Evolutionary conservation across 106 monocot species (phyloP), one percentile per base, ranked within the genome.

Genomic region (Cymbidium sinense): DNA sequence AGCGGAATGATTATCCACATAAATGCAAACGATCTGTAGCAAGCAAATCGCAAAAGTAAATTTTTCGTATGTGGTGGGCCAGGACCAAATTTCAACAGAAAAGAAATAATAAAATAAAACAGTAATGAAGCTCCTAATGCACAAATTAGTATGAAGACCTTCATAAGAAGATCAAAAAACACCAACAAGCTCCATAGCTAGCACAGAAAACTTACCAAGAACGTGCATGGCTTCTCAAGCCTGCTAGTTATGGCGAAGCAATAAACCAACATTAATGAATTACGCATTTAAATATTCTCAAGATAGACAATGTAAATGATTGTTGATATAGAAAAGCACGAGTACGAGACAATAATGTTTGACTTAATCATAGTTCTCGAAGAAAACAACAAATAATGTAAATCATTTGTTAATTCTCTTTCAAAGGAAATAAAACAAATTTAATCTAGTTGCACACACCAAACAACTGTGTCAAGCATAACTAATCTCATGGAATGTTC

Each of bases 401-500:
- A 70, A 70, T 70, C 29, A 34, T 35, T 70, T 70, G 70, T 15
- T 35, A 33, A 35, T 34, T 70, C 34, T 34, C 19, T 70, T 70
- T 70, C 19, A 5, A 64, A 11, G 27, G 27, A 64, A 64, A 64
- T 3, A 29, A 64, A 27, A n/a, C n/a, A 28, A 67, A 10, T 10
- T 21, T 67, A 31, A 67, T 31, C 13, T 4, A 21, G 67, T 67
- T 31, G 0, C 7, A 7, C 28, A 67, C 15, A 31, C 15, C 67
- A 67, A 67, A 67, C 11, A 10, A 67, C 2, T 33, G 8, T 33
- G 31, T 23, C n/a, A 15, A 37, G 71, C 71, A 35, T 21, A 71
- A 37, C 29, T 39, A 21, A 71, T 71, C 71, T 71, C 71, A 37
- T 71, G 36, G 35, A 36, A 71, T 21, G 34, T 33, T 69, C 71